Conservation (phyloP, 257 asterid species). For the Plectranthus barbatus region DNA sequence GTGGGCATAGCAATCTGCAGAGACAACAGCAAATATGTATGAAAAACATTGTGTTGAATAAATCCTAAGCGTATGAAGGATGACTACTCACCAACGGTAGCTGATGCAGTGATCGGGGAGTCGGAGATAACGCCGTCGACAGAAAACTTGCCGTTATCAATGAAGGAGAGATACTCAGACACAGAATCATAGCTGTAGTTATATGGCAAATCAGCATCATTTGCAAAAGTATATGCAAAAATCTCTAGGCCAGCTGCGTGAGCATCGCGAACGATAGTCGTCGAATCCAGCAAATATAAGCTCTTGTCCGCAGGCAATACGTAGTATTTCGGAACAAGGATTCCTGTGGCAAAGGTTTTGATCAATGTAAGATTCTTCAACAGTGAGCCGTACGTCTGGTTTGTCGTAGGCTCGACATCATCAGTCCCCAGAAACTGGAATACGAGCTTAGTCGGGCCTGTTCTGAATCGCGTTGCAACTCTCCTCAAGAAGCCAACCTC, state of each 20-base stretch:
- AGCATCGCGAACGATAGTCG: conserved; percentile 61
- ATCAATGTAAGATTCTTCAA: conserved; percentile 56
- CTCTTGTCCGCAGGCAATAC: conserved; percentile 46
- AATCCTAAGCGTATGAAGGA: too few species aligned
- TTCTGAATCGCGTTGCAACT: conserved; percentile 45
- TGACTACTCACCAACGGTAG: conserved; percentile 64
- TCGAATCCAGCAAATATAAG: conserved; percentile 38
- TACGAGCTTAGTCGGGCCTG: conserved; percentile 52
- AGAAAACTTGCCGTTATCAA: conserved; percentile 65
- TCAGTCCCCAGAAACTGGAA: conserved; percentile 47
- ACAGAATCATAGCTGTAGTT: conserved; percentile 76
- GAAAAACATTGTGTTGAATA: neutral
- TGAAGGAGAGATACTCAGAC: conserved; percentile 51
- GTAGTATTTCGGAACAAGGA: conserved; percentile 71
- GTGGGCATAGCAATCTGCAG: conserved; percentile 81
- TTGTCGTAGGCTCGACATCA: conserved; percentile 62
- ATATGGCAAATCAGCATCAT: conserved; percentile 44
- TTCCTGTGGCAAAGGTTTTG: conserved; percentile 72
- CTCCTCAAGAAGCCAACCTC: conserved; percentile 71
- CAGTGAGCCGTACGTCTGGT: conserved; percentile 61
- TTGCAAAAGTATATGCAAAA: conserved; percentile 56
- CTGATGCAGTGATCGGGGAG: conserved; percentile 71
- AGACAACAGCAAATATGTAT: too few species aligned
- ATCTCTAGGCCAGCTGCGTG: conserved; percentile 67
- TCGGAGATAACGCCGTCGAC: conserved; percentile 86